Conservation (phyloP, 257 asterid genomes). For the Capsicum pubescens region DNA sequence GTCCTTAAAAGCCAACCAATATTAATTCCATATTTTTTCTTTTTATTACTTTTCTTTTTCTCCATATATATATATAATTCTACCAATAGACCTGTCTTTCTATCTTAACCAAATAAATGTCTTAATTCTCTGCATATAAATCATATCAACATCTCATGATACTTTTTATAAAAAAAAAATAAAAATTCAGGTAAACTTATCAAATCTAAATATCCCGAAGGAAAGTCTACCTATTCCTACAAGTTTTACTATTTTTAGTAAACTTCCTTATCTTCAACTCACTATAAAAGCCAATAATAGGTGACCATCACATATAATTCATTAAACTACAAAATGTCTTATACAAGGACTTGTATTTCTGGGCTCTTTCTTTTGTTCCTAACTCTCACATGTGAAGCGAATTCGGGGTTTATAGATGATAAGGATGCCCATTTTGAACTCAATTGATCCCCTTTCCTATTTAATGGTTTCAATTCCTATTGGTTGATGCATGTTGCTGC, state of each 20-base stretch:
- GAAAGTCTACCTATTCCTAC: neutral
- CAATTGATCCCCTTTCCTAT: constrained; percentile 63
- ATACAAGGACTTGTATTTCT: neutral
- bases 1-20: too few species aligned
- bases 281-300: too few species aligned
- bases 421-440: constrained; percentile 53
- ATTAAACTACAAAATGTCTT: too few species aligned
- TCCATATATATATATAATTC: neutral
- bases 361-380: neutral
- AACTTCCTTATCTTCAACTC: too few species aligned
- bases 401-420: neutral
- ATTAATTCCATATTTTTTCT: too few species aligned
- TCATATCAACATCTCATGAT: neutral
- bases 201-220: neutral
- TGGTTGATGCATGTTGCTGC: constrained; percentile 81
- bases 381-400: neutral
- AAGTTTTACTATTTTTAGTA: neutral
- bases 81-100: neutral
- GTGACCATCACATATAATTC: too few species aligned
- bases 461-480: constrained; percentile 79
- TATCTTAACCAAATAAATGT: neutral
- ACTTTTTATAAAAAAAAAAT: neutral
- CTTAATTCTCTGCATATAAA: neutral
- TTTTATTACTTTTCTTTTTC: too few species aligned
- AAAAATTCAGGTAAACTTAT: neutral